A percentile compares a stretch with the other conserved stretches of the same genome.
Conservation (phyloP, 2,329 filamentous ascomycete species). For the Westerdykella sp. region DNA sequence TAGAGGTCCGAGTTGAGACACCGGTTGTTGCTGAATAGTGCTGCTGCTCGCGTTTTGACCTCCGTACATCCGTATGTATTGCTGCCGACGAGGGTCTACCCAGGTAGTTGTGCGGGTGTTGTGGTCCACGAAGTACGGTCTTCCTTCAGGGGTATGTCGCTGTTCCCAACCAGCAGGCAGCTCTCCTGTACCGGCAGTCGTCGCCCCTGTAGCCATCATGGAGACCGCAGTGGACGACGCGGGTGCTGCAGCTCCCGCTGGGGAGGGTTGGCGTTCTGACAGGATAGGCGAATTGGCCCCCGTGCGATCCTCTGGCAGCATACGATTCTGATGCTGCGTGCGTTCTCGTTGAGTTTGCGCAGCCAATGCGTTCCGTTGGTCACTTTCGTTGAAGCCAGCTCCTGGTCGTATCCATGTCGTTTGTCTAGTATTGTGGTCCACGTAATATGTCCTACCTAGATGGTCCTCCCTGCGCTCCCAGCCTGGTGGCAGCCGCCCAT, state of each 20-base stretch:
- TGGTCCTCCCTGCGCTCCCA: constrained; percentile 98
- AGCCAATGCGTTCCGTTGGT: constrained; percentile 73
- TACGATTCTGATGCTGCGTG: constrained; percentile 88
- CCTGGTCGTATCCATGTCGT: constrained; percentile 94
- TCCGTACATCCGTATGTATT: constrained; percentile 98
- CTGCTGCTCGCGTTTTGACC: constrained; percentile 68
- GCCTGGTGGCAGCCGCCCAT: constrained; percentile 82
- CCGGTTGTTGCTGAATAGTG: constrained; percentile 93
- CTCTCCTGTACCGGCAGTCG: constrained; percentile 89
- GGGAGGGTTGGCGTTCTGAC: constrained; percentile 44
- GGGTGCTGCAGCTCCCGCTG: constrained; percentile 13
- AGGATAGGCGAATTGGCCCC: constrained; percentile 86
- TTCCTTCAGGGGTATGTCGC: constrained; percentile 87
- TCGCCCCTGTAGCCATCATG: constrained; percentile 93
- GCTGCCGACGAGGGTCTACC: constrained; percentile 94
- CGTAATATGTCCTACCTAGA: constrained; percentile 91
- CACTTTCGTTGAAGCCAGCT: constrained; percentile 66
- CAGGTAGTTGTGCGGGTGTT: constrained; percentile 97
- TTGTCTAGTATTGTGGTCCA: constrained; percentile 93
- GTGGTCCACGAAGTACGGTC: constrained; percentile 96
- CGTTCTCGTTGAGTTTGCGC: constrained; percentile 90
- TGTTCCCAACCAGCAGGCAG: constrained; percentile 96
- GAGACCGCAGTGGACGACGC: constrained; percentile 57
- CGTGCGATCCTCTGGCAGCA: constrained; percentile 89
- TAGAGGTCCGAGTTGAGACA: constrained; percentile 89